These are phyloP conservation scores for Populus ilicifolia DNA, from an alignment of 345 rosid genomes.

Conservation along the genomic window DNA sequence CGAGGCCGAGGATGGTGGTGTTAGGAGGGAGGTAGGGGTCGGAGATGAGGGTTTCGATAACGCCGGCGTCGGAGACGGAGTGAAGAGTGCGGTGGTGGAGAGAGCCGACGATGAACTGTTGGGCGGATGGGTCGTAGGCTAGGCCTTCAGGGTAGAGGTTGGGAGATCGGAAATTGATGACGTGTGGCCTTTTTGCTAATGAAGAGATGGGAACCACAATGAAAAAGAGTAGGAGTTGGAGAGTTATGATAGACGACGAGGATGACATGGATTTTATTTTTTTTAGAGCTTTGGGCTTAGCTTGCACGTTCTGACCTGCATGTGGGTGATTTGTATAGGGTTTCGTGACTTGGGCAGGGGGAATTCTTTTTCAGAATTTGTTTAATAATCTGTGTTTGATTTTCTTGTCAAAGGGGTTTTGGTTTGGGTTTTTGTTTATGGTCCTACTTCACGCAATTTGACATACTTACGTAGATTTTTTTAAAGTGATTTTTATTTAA, in stretches of 20 bases:
- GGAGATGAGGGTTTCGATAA: slow-evolving; percentile 47
- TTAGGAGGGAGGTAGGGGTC: slow-evolving; percentile 61
- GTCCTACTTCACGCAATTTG: too few species aligned
- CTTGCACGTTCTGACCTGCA: too few species aligned
- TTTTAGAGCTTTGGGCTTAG: too few species aligned
- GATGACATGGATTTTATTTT: background rate
- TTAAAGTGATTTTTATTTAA: too few species aligned
- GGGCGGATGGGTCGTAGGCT: slow-evolving; percentile 62
- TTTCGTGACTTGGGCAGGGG: too few species aligned
- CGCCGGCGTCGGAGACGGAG: slow-evolving; percentile 82
- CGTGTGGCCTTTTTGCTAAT: slow-evolving; percentile 38
- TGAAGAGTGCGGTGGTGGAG: slow-evolving; percentile 49
- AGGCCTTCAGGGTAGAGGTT: slow-evolving; percentile 76
- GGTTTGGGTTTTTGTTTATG: too few species aligned
- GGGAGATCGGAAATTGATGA: slow-evolving; percentile 58
- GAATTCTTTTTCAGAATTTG: too few species aligned
- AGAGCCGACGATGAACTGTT: slow-evolving; percentile 83
- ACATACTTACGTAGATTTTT: too few species aligned
- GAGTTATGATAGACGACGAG: slow-evolving; percentile 1
- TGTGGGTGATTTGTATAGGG: too few species aligned
- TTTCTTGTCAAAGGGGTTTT: too few species aligned
- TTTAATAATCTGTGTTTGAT: too few species aligned
- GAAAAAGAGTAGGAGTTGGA: slow-evolving; percentile 13
- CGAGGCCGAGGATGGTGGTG: slow-evolving; percentile 53
- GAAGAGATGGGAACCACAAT: slow-evolving; percentile 13